These are phyloP conservation scores for Acanthamoeba lugdunensis DNA, from an alignment of 208 protist species.

Conservation along the genomic window DNA sequence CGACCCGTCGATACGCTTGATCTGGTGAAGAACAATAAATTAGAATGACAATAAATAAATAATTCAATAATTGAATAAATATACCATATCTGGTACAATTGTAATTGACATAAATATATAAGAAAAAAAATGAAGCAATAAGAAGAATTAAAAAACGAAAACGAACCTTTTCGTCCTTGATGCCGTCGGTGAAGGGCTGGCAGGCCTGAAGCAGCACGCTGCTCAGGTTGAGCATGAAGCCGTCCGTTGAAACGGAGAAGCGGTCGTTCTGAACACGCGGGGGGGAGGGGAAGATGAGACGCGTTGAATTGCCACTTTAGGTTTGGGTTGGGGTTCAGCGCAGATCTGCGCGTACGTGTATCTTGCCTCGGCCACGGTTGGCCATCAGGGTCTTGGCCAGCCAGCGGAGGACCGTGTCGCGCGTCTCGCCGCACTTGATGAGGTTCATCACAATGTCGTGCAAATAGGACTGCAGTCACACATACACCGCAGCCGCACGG, in stretches of 20 bases:
- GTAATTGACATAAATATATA: not conserved
- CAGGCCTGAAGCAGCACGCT: conserved; percentile 16
- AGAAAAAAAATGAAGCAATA: not conserved
- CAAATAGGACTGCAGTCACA: not conserved
- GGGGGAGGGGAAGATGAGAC: too few relatives aligned
- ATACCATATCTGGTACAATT: too few relatives aligned
- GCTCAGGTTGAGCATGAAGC: conserved; percentile 49
- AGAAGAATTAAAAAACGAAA: too few relatives aligned
- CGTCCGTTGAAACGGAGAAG: conserved; percentile 29
- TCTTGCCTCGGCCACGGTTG: conserved; percentile 57
- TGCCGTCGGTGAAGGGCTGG: conserved; percentile 57
- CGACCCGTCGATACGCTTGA: conserved; percentile 18
- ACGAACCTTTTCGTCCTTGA: conserved; percentile 42
- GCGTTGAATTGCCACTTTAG: not conserved
- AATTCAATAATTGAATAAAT: too few relatives aligned
- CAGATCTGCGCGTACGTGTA: not conserved
- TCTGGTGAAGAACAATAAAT: not conserved
- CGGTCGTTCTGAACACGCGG: conserved; percentile 46
- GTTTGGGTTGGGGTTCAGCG: too few relatives aligned
- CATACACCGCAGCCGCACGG: too few relatives aligned
- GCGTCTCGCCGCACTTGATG: conserved; percentile 38
- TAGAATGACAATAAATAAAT: too few relatives aligned
- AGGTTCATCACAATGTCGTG: conserved; percentile 40
- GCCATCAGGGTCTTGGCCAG: not conserved
- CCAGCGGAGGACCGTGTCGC: conserved; percentile 31